Evolutionary conservation across 345 rosid species (phyloP).

Genomic region (Aethionema arabicum): DNA sequence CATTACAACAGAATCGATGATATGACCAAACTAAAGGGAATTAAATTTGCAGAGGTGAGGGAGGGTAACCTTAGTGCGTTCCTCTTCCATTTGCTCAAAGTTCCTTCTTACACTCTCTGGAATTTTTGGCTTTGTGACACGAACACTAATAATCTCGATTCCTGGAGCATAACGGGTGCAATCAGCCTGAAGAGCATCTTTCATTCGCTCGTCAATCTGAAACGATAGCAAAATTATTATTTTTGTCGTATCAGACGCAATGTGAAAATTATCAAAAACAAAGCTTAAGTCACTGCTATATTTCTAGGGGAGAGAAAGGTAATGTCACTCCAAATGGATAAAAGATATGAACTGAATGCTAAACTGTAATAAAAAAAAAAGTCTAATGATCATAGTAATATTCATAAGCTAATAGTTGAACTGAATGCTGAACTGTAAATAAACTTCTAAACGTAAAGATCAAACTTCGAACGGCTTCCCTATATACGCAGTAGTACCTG

Average conservation of each 20-base stretch:
- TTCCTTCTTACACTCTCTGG: conserved; percentile 76
- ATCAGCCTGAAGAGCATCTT: conserved; percentile 88
- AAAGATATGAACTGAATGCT: not conserved
- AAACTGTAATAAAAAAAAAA: no score
- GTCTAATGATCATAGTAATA: not conserved
- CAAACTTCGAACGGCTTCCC: not conserved
- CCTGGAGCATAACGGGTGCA: conserved; percentile 95
- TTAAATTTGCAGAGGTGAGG: not conserved
- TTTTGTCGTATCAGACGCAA: not conserved
- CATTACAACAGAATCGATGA: not conserved
- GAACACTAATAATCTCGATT: conserved; percentile 82
- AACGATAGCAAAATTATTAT: conserved; percentile 3
- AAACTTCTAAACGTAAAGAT: not conserved
- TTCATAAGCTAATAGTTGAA: conserved; percentile 4
- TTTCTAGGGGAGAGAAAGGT: not conserved
- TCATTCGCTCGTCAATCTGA: conserved; percentile 95
- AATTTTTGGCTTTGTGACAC: conserved; percentile 87
- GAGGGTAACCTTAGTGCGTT: conserved; percentile 72
- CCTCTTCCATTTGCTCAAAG: conserved; percentile 93
- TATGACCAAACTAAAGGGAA: conserved; percentile 3
- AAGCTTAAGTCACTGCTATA: not conserved
- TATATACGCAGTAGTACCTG: conserved; percentile 50
- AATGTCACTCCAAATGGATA: not conserved
- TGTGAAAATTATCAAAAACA: not conserved
- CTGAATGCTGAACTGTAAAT: not conserved